phyloP scores from a whole-genome alignment of 2,329 filamentous ascomycete species.

The Dactylellina parvicollis region DNA sequence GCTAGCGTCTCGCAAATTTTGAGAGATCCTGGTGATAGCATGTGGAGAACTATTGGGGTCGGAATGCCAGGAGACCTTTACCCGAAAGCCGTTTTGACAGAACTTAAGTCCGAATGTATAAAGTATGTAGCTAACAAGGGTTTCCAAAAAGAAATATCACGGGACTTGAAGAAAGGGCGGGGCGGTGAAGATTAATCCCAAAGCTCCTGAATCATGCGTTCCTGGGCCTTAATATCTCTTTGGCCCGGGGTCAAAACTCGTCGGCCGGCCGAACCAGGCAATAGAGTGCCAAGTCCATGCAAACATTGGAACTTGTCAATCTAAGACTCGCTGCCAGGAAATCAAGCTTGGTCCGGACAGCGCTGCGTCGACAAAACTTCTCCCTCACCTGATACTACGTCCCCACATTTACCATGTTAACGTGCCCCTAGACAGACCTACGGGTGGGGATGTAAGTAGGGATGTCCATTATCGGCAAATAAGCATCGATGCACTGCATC shows the following conservation, averaged over 20 bases:
- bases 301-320: conserved; percentile 15
- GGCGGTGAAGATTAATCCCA: conserved; percentile 32
- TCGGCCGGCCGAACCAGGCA: conserved; percentile 37
- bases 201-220: conserved; percentile 34
- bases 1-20: conserved; percentile 6
- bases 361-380: conserved; percentile 8
- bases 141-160: conserved; percentile 36
- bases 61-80: conserved; percentile 17
- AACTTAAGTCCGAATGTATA: conserved; percentile 36
- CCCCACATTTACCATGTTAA: conserved; percentile 23
- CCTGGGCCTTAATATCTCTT: conserved; percentile 37
- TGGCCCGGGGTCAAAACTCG: conserved; percentile 13
- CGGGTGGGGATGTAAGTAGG: conserved; percentile 39
- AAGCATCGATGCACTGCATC: conserved; percentile 34
- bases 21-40: neutral
- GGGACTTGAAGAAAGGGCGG: conserved; percentile 21
- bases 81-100: conserved; percentile 37
- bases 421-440: neutral
- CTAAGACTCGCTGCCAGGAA: neutral
- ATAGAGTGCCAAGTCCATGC: conserved; percentile 1
- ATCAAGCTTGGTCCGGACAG: conserved; percentile 12
- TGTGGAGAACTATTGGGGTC: conserved; percentile 11
- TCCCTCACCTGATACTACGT: conserved; percentile 33
- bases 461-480: conserved; percentile 51
- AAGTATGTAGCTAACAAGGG: neutral